phyloP scores from a whole-genome alignment of 2,329 filamentous ascomycete genomes.

The Huntiella omanensis region DNA sequence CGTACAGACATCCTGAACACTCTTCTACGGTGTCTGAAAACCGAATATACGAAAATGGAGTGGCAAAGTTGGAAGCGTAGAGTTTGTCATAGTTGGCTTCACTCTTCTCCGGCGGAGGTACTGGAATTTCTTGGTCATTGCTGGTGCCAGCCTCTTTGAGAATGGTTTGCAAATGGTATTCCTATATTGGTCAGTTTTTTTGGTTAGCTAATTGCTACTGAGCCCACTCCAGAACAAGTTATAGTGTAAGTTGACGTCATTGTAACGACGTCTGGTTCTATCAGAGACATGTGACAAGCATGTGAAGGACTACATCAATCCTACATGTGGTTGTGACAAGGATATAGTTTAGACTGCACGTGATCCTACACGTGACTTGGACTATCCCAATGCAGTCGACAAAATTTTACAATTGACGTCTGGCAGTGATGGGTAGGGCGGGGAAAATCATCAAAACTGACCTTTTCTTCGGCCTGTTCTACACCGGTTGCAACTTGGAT shows the following conservation, averaged over 20 bases:
- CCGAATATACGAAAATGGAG: conserved; percentile 85
- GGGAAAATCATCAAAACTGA: conserved; percentile 34
- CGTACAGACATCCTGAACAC: conserved; percentile 76
- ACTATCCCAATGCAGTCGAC: conserved; percentile 12
- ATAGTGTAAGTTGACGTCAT: background rate
- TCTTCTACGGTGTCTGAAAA: conserved; percentile 98
- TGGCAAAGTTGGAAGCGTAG: conserved; percentile 60
- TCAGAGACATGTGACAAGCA: too few relatives aligned
- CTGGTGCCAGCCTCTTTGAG: conserved; percentile 36
- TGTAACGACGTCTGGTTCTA: too few relatives aligned
- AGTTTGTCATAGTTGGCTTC: conserved; percentile 71
- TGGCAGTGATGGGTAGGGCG: conserved; percentile 7
- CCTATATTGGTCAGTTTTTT: conserved; percentile 30
- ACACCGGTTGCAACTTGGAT: conserved; percentile 87
- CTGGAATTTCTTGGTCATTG: conserved; percentile 43
- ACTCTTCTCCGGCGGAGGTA: conserved; percentile 44
- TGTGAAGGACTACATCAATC: background rate
- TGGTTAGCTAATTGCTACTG: too few relatives aligned
- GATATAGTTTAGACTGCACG: conserved; percentile 18
- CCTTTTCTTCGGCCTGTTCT: conserved; percentile 92
- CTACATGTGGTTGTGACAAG: conserved; percentile 7
- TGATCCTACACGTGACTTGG: conserved; percentile 25
- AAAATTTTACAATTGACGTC: background rate
- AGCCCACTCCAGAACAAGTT: background rate
- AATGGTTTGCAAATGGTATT: conserved; percentile 87